phyloP scores from a whole-genome alignment of 2,329 filamentous ascomycete species.

The Aphanoascus verrucosus region DNA sequence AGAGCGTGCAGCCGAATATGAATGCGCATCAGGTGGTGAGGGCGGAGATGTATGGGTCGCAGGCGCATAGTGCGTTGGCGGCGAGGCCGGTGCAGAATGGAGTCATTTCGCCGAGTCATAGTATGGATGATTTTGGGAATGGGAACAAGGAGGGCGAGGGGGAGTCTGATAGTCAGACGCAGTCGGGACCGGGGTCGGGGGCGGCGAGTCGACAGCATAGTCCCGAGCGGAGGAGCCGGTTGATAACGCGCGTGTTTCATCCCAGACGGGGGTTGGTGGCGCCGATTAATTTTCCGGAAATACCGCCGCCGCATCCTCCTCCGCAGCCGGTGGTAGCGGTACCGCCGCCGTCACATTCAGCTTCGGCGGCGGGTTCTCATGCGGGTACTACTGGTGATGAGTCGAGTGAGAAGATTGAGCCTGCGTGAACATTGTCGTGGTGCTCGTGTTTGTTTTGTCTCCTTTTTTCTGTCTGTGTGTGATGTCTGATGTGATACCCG shows the following conservation, averaged over 20 bases:
- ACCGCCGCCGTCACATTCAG: background rate
- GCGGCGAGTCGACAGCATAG: conserved; percentile 5
- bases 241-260: conserved; percentile 1
- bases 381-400: background rate
- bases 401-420: background rate
- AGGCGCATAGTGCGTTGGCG: conserved; percentile 47
- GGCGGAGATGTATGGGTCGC: conserved; percentile 50
- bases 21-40: conserved; percentile 44
- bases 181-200: too few species aligned
- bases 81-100: conserved; percentile 8
- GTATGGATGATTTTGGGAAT: conserved; percentile 2
- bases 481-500: conserved; percentile 1
- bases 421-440: background rate
- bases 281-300: background rate
- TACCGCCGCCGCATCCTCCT: background rate
- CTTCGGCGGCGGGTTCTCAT: too few species aligned
- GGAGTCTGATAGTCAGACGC: too few species aligned
- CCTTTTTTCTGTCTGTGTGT: background rate
- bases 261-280: background rate
- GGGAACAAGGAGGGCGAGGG: too few species aligned
- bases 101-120: conserved; percentile 1
- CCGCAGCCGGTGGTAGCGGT: background rate
- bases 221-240: conserved; percentile 3
- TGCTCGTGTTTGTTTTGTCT: background rate
- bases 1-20: conserved; percentile 33